Evolutionary conservation across 805 yeast species (phyloP).

Genomic region (Wickerhamiella bombiphila): DNA sequence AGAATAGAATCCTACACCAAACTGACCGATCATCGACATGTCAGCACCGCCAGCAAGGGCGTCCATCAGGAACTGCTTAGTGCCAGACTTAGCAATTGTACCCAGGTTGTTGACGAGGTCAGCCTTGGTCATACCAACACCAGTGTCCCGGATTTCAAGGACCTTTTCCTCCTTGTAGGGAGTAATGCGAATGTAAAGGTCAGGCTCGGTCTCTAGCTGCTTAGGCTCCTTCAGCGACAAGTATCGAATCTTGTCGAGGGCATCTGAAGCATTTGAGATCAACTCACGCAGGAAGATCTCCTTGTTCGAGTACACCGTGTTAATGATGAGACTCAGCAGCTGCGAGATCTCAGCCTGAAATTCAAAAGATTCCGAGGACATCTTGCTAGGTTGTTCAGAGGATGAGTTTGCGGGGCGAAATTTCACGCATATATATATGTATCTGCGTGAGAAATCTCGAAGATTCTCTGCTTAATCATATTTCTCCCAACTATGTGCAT

Average conservation of each 20-base stretch:
- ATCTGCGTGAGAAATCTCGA: no score
- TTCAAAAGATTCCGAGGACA: constrained; percentile 36
- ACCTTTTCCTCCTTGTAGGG: constrained; percentile 91
- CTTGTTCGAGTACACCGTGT: constrained; percentile 98
- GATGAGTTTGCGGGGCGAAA: no score
- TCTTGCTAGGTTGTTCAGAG: constrained; percentile 10
- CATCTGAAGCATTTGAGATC: constrained; percentile 98
- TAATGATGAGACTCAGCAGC: constrained; percentile 98
- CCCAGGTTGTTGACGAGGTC: constrained; percentile 98
- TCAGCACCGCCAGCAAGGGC: constrained; percentile 99
- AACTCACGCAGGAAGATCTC: constrained; percentile 98
- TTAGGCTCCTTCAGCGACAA: constrained; percentile 88
- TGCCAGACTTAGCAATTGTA: constrained; percentile 99
- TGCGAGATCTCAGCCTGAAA: constrained; percentile 99
- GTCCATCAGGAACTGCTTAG: constrained; percentile 94
- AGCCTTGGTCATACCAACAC: constrained; percentile 99
- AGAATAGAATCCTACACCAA: constrained; percentile 99
- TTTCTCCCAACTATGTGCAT: no score
- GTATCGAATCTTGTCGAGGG: constrained; percentile 95
- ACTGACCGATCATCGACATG: constrained; percentile 99
- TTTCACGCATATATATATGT: no score
- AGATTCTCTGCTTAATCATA: no score
- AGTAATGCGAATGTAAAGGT: constrained; percentile 90
- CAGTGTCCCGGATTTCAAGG: constrained; percentile 95
- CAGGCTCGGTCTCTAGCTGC: constrained; percentile 87